Base-by-base conservation (phyloP, 2,329 filamentous ascomycete genomes). In the Stagonosporopsis cucurbitacearum region DNA sequence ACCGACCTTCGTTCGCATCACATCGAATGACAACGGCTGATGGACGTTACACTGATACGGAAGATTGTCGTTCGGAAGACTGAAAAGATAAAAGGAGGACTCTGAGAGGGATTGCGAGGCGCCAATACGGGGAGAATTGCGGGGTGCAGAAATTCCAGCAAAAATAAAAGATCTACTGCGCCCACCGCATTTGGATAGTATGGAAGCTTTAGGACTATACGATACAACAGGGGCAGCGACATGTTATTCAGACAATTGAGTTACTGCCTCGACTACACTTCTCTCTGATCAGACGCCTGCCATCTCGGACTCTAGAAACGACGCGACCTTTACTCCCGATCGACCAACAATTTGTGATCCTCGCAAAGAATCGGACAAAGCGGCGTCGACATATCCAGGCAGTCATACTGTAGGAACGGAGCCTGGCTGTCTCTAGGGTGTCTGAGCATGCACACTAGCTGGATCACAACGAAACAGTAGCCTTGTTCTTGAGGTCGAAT, bases 361-460 rank as follows among this genome's bases (percentile, higher is more conserved):
- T 12, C 9, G 12, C 28, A 30, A 30, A 3, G 12, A 30, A 30
- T 6, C 5, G 7, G 15, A 4, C 30, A n/a, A n/a, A 15, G n/a
- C n/a, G 28, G 5, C 17, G 11, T 17, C 6, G n/a, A 9, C 23
- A 22, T 17, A 6, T 11, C 17, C 13, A 23, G 9, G 30, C 35
- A 26, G 28, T 32, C 50, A 25, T n/a, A 3, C 28, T 11, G 13
- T 30, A 12, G 28, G 11, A 12, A 30, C 7, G 13, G 28, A 30
- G 28, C 28, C 28, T 12, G 28, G 28, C 28, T 30, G 7, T 28
- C 36, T 35, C 11, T 35, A 15, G 6, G 30, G 7, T 42, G 46
- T 42, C 46, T 41, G 30, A 37, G 41, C 35, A n/a, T n/a, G 22
- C 32, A 28, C 52, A 47, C 37, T 50, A 37, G 23, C n/a, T 3